Conservation (phyloP, 2,329 filamentous ascomycete species). For the Teratosphaeria zuluensis region DNA sequence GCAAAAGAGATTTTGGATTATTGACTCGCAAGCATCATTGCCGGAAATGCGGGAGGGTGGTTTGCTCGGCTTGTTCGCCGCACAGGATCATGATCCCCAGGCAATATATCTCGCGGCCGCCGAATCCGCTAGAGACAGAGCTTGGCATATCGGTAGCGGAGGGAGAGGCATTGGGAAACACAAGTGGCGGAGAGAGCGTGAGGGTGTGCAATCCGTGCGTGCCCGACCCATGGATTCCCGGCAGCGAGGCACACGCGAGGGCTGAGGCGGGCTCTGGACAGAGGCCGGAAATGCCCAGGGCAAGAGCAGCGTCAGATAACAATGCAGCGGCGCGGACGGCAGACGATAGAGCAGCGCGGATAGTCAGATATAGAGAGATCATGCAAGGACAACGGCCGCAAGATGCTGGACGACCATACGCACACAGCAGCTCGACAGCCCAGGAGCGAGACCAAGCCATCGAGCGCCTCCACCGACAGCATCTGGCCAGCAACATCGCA, state of each 20-base stretch:
- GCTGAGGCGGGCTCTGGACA: neutral
- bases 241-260: constrained; percentile 1
- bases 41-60: constrained; percentile 87
- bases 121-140: constrained; percentile 25
- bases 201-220: constrained; percentile 65
- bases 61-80: constrained; percentile 81
- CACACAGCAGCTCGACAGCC: neutral
- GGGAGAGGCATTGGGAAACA: constrained; percentile 36
- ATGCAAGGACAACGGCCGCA: neutral
- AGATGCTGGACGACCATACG: neutral
- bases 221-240: constrained; percentile 44
- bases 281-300: neutral
- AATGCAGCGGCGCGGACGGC: neutral
- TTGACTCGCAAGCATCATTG: constrained; percentile 90
- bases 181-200: constrained; percentile 56
- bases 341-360: neutral
- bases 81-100: constrained; percentile 91
- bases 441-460: neutral
- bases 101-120: constrained; percentile 81
- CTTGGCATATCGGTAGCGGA: constrained; percentile 28
- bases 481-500: neutral
- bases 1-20: constrained; percentile 66
- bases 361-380: neutral
- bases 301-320: neutral
- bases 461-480: neutral